These are phyloP conservation scores for Rhynchosporium agropyri DNA, from an alignment of 2,329 filamentous ascomycete species.

Conservation along the genomic window DNA sequence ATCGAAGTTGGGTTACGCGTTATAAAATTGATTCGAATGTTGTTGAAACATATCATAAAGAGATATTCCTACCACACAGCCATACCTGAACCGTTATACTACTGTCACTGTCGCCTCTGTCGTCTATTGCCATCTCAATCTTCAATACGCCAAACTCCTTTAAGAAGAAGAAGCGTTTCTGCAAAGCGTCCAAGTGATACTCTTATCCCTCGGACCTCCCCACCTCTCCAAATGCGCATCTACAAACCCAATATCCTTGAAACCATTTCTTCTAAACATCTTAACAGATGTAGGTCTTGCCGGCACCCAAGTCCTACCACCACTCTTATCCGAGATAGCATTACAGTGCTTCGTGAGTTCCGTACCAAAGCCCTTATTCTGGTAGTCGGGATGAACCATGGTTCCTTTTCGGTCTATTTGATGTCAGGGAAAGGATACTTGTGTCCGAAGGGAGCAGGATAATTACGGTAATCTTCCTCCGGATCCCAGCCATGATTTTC, in stretches of 20 bases:
- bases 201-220: slow-evolving; percentile 16
- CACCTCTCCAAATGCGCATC: slow-evolving; percentile 28
- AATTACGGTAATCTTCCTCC: slow-evolving; percentile 33
- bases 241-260: slow-evolving; percentile 23
- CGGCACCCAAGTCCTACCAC: slow-evolving; percentile 26
- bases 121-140: background rate
- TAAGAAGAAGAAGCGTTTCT: slow-evolving; percentile 7
- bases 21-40: too few species aligned
- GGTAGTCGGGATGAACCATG: slow-evolving; percentile 32
- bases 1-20: too few species aligned
- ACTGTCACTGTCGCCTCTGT: too few species aligned
- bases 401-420: slow-evolving; percentile 31
- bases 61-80: too few species aligned
- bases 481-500: slow-evolving; percentile 31
- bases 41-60: too few species aligned
- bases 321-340: slow-evolving; percentile 25
- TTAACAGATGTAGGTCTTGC: slow-evolving; percentile 22
- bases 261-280: slow-evolving; percentile 29
- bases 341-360: slow-evolving; percentile 31
- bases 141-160: background rate
- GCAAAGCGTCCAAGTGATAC: slow-evolving; percentile 19
- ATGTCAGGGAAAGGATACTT: background rate
- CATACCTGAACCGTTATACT: too few species aligned
- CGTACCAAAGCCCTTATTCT: slow-evolving; percentile 27
- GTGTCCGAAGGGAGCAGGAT: background rate